These are phyloP conservation scores for Didymella glomerata DNA, from an alignment of 2,329 filamentous ascomycete genomes.

Conservation along the genomic window DNA sequence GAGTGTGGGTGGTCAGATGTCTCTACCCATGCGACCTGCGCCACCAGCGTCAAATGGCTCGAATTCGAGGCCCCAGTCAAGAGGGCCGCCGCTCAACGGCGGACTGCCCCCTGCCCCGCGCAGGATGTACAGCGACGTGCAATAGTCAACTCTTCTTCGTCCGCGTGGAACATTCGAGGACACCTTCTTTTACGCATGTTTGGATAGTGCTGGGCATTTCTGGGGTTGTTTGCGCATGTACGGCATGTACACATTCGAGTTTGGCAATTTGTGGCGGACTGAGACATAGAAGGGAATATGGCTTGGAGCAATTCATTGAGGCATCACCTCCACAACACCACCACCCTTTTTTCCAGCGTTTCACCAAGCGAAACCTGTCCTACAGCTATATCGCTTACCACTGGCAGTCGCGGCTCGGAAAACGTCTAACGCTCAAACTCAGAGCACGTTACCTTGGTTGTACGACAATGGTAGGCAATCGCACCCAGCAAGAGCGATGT, in stretches of 20 bases:
- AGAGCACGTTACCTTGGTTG: not conserved
- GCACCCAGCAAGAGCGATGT: too few species aligned
- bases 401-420: not conserved
- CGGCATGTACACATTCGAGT: conserved; percentile 10
- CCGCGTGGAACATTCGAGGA: not conserved
- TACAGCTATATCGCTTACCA: not conserved
- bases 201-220: conserved; percentile 12
- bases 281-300: conserved; percentile 11
- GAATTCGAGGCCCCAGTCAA: conserved; percentile 35
- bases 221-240: conserved; percentile 9
- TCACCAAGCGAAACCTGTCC: not conserved
- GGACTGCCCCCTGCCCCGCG: conserved; percentile 40
- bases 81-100: conserved; percentile 37
- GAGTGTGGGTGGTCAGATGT: conserved; percentile 43
- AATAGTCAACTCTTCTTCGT: conserved; percentile 21
- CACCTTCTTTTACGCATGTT: conserved; percentile 11
- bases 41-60: conserved; percentile 44
- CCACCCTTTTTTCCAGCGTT: not conserved
- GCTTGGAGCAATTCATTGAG: conserved; percentile 11
- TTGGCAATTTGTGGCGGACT: conserved; percentile 8
- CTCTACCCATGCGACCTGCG: conserved; percentile 57
- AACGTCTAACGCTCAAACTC: not conserved
- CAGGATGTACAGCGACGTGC: conserved; percentile 47
- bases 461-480: not conserved
- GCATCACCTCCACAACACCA: conserved; percentile 6